Conservation (phyloP, 1,284 basidiomycete genomes). For the Sanghuangporus weigelae region DNA sequence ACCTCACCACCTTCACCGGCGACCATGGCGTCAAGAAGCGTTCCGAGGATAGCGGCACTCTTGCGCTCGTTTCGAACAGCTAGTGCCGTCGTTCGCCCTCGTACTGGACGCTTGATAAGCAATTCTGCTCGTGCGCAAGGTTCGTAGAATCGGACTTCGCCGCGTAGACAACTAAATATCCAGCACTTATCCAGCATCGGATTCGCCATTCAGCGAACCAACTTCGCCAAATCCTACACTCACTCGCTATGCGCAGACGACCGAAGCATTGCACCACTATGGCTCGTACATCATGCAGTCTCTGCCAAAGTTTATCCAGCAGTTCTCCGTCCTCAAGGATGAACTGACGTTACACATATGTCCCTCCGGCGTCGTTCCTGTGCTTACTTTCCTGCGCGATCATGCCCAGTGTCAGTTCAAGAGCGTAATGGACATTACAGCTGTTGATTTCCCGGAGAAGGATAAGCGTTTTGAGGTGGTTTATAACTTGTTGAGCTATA, state of each 20-base stretch:
- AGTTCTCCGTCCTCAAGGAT: slow-evolving; percentile 97
- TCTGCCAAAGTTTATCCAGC: slow-evolving; percentile 92
- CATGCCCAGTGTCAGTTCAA: slow-evolving; percentile 97
- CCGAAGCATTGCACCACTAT: slow-evolving; percentile 79
- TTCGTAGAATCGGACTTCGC: slow-evolving; percentile 22
- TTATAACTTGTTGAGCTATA: slow-evolving; percentile 89
- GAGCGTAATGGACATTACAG: slow-evolving; percentile 88
- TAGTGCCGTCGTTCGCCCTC: not conserved
- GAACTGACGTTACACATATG: slow-evolving; percentile 89
- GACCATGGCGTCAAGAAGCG: slow-evolving; percentile 47
- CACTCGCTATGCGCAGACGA: slow-evolving; percentile 61
- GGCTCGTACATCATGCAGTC: slow-evolving; percentile 89
- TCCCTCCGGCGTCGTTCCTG: slow-evolving; percentile 80
- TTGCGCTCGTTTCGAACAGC: slow-evolving; percentile 12
- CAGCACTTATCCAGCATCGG: slow-evolving; percentile 42
- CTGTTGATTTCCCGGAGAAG: slow-evolving; percentile 92
- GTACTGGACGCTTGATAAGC: slow-evolving; percentile 22
- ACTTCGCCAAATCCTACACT: slow-evolving; percentile 83
- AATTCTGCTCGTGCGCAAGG: slow-evolving; percentile 47
- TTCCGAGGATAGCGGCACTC: slow-evolving; percentile 6
- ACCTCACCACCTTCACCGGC: not conserved
- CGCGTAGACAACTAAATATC: not conserved
- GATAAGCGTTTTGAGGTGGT: slow-evolving; percentile 96
- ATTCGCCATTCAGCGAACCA: slow-evolving; percentile 79
- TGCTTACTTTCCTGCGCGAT: slow-evolving; percentile 92